These are phyloP conservation scores for Microbotryomycetes sp. DNA, from an alignment of 1,284 basidiomycete species.

Conservation along the genomic window DNA sequence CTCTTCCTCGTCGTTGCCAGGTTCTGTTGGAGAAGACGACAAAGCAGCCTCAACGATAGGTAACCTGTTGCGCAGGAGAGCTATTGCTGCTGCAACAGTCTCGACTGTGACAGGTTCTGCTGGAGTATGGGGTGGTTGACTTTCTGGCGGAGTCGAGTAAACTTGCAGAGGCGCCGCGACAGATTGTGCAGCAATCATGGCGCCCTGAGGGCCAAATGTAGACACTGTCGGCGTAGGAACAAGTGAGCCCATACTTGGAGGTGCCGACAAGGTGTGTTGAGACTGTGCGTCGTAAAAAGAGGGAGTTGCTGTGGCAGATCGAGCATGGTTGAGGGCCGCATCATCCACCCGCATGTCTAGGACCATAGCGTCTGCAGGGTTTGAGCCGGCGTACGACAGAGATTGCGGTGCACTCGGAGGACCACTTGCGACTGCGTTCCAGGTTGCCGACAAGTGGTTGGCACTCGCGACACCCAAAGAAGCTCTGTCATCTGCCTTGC, in stretches of 20 bases:
- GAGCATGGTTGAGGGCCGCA: not conserved
- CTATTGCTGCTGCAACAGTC: conserved; percentile 18
- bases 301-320: not conserved
- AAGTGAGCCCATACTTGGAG: not conserved
- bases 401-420: not conserved
- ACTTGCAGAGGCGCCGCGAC: not conserved
- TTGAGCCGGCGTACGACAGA: too few species aligned
- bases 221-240: not conserved
- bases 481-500: conserved; percentile 1
- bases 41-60: conserved; percentile 32
- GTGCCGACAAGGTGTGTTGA: not conserved
- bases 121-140: not conserved
- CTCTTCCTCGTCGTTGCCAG: conserved; percentile 32
- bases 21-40: conserved; percentile 17
- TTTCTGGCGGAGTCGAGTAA: not conserved
- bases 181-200: not conserved
- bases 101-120: not conserved
- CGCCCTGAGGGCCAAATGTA: not conserved
- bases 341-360: not conserved
- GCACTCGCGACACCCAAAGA: too few species aligned
- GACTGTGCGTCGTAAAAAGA: not conserved
- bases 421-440: not conserved
- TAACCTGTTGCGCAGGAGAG: conserved; percentile 25
- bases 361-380: too few species aligned
- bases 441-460: conserved; percentile 3